Evolutionary conservation across 805 yeast genomes (phyloP), one percentile per base, ranked within the genome.

Genomic region (Cyberlindnera japonica): DNA sequence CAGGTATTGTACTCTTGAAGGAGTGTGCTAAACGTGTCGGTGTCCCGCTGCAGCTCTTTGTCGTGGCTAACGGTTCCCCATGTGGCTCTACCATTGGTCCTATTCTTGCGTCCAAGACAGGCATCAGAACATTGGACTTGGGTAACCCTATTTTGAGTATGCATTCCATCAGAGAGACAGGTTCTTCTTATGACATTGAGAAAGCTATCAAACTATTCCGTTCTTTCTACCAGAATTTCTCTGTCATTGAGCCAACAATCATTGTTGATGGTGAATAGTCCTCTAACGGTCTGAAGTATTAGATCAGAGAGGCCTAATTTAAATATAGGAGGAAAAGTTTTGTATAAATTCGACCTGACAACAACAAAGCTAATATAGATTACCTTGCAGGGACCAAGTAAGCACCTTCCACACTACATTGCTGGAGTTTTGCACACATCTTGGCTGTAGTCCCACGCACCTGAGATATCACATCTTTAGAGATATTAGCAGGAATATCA

Each of bases 21-120:
- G 72, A 79, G 47, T 63, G 84, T 37, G 97, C 95, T 3, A 73
- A 79, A 35, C 53, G 55, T 20, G 81, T 79, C 4, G 64, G 75
- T 51, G 82, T 85, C n/a, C 96, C 97, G 14, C 64, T 91, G 47
- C 99, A 91, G 63, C 63, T 89, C 41, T 88, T 91, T 66, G 97
- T 90, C n/a, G 95, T 84, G 20, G 76, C 91, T 41, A 93, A 91
- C 61, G 95, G 85, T 57, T 80, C 95, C 3, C 87, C 96, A 3
- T 91, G 98, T 64, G 99, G 99, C 3, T 83, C 95, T 2, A 91
- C 99, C 2, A 91, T 91, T 55, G 99, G 98, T 1, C 98, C 98
- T 16, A 85, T 90, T 62, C 68, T 91, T 43, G 83, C 96, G 25
- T 81, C 95, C 3, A 83, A 83, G 51, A 72, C 89, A 27, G 98